These are phyloP conservation scores for Tetradesmus lagerheimii DNA, from an alignment of 139 green algal genomes.

Conservation along the genomic window DNA sequence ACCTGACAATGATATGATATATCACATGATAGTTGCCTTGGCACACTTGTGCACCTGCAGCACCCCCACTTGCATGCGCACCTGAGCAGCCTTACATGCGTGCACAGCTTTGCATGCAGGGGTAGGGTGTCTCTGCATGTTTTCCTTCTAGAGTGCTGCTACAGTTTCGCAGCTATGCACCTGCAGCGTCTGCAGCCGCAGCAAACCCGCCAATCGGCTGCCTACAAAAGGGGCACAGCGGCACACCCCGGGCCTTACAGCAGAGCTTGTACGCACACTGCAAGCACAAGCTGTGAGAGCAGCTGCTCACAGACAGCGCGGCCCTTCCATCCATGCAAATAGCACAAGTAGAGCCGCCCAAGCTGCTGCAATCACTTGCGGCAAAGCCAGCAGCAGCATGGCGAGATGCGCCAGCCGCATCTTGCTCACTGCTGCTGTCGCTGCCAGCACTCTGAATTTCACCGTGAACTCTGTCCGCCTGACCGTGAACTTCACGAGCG, in stretches of 20 bases:
- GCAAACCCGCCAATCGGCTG: conserved; percentile 64
- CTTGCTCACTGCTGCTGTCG: background rate
- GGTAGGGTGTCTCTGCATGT: no score
- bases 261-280: conserved; percentile 70
- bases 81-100: no score
- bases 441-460: background rate
- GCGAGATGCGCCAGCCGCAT: background rate
- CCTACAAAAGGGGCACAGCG: conserved; percentile 62
- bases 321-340: conserved; percentile 68
- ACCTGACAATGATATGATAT: no score
- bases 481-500: background rate
- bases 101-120: no score
- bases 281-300: conserved; percentile 65
- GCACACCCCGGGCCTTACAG: conserved; percentile 60
- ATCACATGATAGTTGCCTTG: no score
- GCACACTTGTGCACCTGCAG: no score
- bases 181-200: background rate
- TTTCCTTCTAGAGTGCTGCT: no score
- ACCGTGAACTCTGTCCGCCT: background rate
- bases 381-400: conserved; percentile 9
- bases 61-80: no score
- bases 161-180: background rate
- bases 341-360: conserved; percentile 55
- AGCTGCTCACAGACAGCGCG: conserved; percentile 53
- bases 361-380: conserved; percentile 20